phyloP scores from a whole-genome alignment of 2,329 filamentous ascomycete species.

The Phaeosphaeriaceae sp. region DNA sequence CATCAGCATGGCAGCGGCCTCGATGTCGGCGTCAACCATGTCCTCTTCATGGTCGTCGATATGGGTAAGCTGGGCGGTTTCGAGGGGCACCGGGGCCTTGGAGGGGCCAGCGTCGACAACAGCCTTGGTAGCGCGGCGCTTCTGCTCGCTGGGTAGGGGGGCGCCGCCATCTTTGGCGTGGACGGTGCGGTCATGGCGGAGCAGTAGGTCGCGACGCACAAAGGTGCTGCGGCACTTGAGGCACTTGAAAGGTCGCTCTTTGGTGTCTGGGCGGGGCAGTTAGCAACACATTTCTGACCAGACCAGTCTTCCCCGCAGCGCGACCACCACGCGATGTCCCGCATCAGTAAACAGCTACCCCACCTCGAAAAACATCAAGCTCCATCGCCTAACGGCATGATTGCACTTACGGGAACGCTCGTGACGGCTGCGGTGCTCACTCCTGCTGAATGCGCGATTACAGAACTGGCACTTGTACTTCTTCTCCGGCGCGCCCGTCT shows the following conservation, averaged over 20 bases:
- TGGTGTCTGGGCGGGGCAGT: constrained; percentile 75
- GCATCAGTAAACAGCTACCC: constrained; percentile 44
- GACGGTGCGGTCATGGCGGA: constrained; percentile 96
- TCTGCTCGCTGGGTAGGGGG: constrained; percentile 91
- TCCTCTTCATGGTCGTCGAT: constrained; percentile 89
- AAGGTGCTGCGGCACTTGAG: constrained; percentile 98
- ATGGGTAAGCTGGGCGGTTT: constrained; percentile 84
- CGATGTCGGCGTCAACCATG: constrained; percentile 94
- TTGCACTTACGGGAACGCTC: constrained; percentile 93
- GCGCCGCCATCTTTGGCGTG: constrained; percentile 97
- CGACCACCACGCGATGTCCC: constrained; percentile 39
- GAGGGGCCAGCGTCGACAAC: constrained; percentile 61
- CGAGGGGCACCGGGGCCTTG: constrained; percentile 79
- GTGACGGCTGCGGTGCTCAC: constrained; percentile 95
- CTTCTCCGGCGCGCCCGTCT: constrained; percentile 81
- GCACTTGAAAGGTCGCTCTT: constrained; percentile 98
- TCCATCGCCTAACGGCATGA: constrained; percentile 26
- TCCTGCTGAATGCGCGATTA: constrained; percentile 94
- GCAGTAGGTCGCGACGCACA: constrained; percentile 92
- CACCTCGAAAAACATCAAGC: constrained; percentile 27
- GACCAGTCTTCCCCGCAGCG: constrained; percentile 40
- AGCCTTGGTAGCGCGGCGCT: constrained; percentile 78
- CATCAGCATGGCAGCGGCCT: constrained; percentile 98
- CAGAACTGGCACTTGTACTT: constrained; percentile 99
- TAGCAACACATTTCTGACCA: constrained; percentile 36